Evolutionary conservation across 2,329 filamentous ascomycete genomes (phyloP), one percentile per base, ranked within the genome.

Genomic region (Xylariaceae sp.): DNA sequence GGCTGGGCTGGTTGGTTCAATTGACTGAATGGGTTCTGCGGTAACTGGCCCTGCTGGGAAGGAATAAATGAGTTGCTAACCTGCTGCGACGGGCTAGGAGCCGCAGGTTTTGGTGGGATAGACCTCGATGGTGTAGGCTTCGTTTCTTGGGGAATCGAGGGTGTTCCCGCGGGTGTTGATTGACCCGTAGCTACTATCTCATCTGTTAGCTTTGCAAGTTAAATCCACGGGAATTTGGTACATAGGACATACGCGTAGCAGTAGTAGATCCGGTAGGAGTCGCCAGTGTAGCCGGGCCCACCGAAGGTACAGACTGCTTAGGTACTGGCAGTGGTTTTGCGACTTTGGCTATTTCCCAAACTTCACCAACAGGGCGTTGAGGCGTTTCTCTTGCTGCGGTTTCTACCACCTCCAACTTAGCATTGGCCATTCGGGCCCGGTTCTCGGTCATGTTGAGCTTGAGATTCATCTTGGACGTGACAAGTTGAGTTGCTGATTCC

Each of bases 301-400:
- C 41, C 13, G 40, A 44, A 49, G 63, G 46, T 47, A 59, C 57
- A 45, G 64, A 60, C 58, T 67, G 72, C 15, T 67, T 65, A 1
- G 61, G 53, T 4, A 58, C 60, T 18, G 68, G 66, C 12, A 66
- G 62, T 8, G 80, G 76, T 67, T 83, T 87, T 10, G 83, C 80
- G 49, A 73, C 76, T 71, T 92, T 92, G 0, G 87, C 91, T 50
- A 88, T 74, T 59, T 87, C 84, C 88, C 89, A 96, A 0, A 96
- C 92, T 70, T 96, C 91, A 9, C 76, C 81, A 3, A 97, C 90
- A 0, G 91, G 83, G 67, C 84, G 85, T 63, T 92, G 79, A 0
- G 92, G 92, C 0, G 92, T 96, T 45, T 95, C 87, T n/a, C 79
- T 80, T 0, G 87, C 90, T 12, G 92, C 92, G 44, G 84, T 88